Percentiles rank a stretch among this genome's conserved stretches.
Conservation (phyloP, 768 basidiomycete genomes). For the Saitozyma podzolica region DNA sequence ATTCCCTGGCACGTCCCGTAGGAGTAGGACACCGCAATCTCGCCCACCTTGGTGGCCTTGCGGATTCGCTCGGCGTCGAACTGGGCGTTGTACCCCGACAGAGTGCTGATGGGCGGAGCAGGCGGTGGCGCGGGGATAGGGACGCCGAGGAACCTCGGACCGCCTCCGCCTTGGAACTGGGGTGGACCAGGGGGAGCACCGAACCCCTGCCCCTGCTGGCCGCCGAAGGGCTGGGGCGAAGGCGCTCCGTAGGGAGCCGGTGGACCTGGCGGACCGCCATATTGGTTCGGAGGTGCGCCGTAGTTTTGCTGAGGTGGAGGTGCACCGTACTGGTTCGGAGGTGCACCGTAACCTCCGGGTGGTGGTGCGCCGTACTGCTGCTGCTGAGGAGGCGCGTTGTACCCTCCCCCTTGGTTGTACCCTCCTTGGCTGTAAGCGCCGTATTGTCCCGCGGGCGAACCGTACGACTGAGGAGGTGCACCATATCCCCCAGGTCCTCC, state of each 20-base stretch:
- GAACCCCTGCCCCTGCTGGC: constrained; percentile 18
- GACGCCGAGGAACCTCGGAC: constrained; percentile 34
- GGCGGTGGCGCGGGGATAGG: constrained; percentile 49
- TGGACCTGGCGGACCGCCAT: constrained; percentile 13
- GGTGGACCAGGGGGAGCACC: constrained; percentile 20
- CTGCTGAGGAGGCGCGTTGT: constrained; percentile 10
- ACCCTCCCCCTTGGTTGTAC: constrained; percentile 4
- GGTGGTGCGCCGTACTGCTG: constrained; percentile 19
- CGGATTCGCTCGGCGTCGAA: constrained; percentile 51
- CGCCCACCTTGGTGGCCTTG: constrained; percentile 53
- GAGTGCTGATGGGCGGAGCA: constrained; percentile 35
- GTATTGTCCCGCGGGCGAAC: constrained; percentile 18
- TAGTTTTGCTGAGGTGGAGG: constrained; percentile 15
- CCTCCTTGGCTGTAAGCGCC: constrained; percentile 1
- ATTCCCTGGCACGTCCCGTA: neutral
- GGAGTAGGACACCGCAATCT: constrained; percentile 4
- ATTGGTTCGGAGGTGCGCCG: constrained; percentile 14
- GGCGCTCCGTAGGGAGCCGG: constrained; percentile 12
- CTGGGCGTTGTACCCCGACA: constrained; percentile 46
- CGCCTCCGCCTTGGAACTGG: constrained; percentile 20
- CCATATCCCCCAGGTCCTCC: constrained; percentile 9
- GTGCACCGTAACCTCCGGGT: constrained; percentile 22
- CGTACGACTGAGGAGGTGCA: constrained; percentile 16
- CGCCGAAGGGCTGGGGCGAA: constrained; percentile 18
- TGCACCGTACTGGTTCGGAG: constrained; percentile 10